Evolutionary conservation across 192 early-diverging fungal species (phyloP), one percentile per base, ranked within the genome.

Genomic region (Coemansia sp.): DNA sequence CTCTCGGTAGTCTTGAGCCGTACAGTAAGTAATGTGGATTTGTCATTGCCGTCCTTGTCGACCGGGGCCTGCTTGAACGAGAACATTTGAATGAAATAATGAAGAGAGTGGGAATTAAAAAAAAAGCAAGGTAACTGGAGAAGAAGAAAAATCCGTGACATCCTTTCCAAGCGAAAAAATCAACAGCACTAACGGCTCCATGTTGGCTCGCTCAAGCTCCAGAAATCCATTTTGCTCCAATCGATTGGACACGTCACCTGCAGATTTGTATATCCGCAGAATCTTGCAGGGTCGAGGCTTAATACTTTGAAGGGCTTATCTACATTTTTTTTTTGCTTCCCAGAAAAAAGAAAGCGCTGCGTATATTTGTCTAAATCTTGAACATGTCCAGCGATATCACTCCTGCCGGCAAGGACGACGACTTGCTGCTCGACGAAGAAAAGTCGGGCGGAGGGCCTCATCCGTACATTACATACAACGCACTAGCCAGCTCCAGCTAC

Each of bases 1-100:
- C 70, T 74, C 50, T 87, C 82, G 24, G 80, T 83, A 5, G 80
- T 65, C 64, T 83, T 83, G 66, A 83, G 70, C 24, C 50, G 71
- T 10, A 75, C 80, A 3, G 75, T 65, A 33, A 83, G 62, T 39
- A 83, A 64, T 15, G 74, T 68, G 5, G 80, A 83, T 16, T 62
- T 72, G 57, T 78, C 71, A 33, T 74, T 78, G 55, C 62, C 41
- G 24, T 75, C 74, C 41, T 71, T 74, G 66, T 81, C 72, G 20
- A 65, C 60, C 15, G 68, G 50, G 10, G 69, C 15, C 55, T 68
- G 79, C 47, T 57, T 65, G 44, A 81, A 81, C 40, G 76, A 41
- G 49, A 76, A 81, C 79, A 81, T 52, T 38, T 31, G 15, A 27
- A 27, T 27, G 27, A 41, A 3, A 5, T 38, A 40, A 64, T 1